Evolutionary conservation across 1,139 yeast genomes (phyloP).

Genomic region (Candida neerlandica): DNA sequence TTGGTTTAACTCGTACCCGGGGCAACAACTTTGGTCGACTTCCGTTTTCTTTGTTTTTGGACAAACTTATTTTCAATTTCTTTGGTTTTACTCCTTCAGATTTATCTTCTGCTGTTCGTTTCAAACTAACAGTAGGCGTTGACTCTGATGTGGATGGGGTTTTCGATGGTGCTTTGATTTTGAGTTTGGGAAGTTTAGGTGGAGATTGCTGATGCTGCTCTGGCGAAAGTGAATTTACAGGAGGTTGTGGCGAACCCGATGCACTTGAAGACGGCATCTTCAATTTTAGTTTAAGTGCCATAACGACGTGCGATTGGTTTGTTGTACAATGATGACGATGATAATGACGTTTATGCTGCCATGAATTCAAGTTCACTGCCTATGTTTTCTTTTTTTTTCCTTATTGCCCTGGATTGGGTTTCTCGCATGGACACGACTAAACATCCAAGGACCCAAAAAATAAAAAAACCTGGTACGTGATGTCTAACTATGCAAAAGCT

Average conservation of each 20-base stretch:
- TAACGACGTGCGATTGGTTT: slow-evolving; percentile 1
- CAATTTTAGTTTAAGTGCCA: slow-evolving; percentile 30
- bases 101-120: slow-evolving; percentile 12
- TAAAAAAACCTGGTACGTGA: too few species aligned
- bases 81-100: slow-evolving; percentile 20
- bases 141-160: slow-evolving; percentile 11
- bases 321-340: not conserved
- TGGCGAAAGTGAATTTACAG: slow-evolving; percentile 5
- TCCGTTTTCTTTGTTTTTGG: slow-evolving; percentile 19
- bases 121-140: slow-evolving; percentile 7
- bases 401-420: too few species aligned
- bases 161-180: slow-evolving; percentile 29
- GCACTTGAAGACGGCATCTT: slow-evolving; percentile 24
- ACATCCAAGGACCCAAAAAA: too few species aligned
- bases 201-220: slow-evolving; percentile 3
- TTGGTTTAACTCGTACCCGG: slow-evolving; percentile 76
- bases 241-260: slow-evolving; percentile 12
- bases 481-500: not conserved
- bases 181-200: slow-evolving; percentile 26
- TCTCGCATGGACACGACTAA: too few species aligned
- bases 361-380: too few species aligned
- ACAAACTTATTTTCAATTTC: slow-evolving; percentile 25
- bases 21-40: slow-evolving; percentile 42
- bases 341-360: not conserved
- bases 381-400: too few species aligned